A percentile compares a stretch with the other conserved stretches of the same genome.
phyloP scores from a whole-genome alignment of 805 yeast species.

The Ogataea pini region DNA sequence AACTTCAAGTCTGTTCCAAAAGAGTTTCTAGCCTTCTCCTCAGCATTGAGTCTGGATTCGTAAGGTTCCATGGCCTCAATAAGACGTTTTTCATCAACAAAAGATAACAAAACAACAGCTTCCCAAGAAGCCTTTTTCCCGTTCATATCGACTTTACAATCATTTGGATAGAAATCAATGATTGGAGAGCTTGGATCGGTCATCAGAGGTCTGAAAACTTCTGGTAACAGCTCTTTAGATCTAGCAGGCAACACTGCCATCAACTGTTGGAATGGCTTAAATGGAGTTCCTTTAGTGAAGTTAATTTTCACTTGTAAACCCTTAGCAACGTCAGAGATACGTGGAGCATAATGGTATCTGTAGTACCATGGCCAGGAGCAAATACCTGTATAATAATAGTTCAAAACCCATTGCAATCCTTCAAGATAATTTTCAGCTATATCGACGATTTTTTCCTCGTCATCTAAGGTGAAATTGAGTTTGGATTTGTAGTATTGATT shows the following conservation, averaged over 20 bases:
- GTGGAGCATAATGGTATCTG: conserved; percentile 88
- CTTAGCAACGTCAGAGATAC: conserved; percentile 79
- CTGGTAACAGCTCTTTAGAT: conserved; percentile 77
- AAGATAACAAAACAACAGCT: conserved; percentile 89
- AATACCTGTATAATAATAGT: conserved; percentile 86
- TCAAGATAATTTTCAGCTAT: conserved; percentile 81
- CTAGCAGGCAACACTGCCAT: conserved; percentile 98
- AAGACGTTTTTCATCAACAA: conserved; percentile 82
- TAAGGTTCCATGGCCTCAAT: conserved; percentile 70
- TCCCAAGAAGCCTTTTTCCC: conserved; percentile 98
- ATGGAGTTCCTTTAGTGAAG: conserved; percentile 75
- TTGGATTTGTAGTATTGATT: conserved; percentile 83
- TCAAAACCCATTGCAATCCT: conserved; percentile 96
- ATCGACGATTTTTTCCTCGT: conserved; percentile 58
- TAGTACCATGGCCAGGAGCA: conserved; percentile 97
- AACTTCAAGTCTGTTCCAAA: conserved; percentile 72
- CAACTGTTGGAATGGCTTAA: conserved; percentile 90
- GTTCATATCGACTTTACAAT: conserved; percentile 85
- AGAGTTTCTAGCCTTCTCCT: conserved; percentile 71
- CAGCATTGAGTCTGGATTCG: conserved; percentile 61
- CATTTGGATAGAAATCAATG: conserved; percentile 84
- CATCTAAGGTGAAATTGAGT: conserved; percentile 64
- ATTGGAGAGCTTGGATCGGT: conserved; percentile 84
- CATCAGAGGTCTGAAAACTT: conserved; percentile 78
- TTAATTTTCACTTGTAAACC: conserved; percentile 67